phyloP scores from a whole-genome alignment of 306 rosid genomes.

The Canavalia ensiformis region DNA sequence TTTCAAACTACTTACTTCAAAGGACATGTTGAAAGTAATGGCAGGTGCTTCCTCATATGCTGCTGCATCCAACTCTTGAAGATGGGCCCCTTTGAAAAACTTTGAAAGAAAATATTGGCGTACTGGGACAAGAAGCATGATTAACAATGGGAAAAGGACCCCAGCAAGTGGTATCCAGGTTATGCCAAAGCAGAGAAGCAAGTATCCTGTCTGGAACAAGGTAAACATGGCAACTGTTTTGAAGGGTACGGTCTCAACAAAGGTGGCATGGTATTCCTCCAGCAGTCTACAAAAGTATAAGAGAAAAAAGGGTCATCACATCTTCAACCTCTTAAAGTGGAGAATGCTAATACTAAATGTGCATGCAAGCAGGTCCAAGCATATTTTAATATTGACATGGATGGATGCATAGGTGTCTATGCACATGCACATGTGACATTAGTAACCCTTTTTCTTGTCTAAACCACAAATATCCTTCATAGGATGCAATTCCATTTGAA shows the following conservation, averaged over 20 bases:
- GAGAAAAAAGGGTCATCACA: slow-evolving; percentile 56
- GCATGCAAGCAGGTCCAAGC: background rate
- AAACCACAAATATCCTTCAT: too few species aligned
- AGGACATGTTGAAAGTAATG: slow-evolving; percentile 77
- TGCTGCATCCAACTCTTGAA: slow-evolving; percentile 93
- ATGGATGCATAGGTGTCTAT: background rate
- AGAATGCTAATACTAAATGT: slow-evolving; percentile 29
- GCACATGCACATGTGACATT: background rate
- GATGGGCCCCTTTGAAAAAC: slow-evolving; percentile 88
- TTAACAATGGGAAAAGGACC: slow-evolving; percentile 88
- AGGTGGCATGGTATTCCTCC: slow-evolving; percentile 82
- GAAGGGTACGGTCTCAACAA: slow-evolving; percentile 90
- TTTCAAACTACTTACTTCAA: slow-evolving; percentile 66
- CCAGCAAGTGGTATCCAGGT: slow-evolving; percentile 99
- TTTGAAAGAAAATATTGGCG: slow-evolving; percentile 85
- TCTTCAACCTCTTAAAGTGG: slow-evolving; percentile 38
- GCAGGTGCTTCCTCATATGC: slow-evolving; percentile 91
- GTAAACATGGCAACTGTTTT: slow-evolving; percentile 82
- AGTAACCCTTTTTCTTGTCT: too few species aligned
- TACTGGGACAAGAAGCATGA: slow-evolving; percentile 98
- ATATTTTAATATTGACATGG: background rate
- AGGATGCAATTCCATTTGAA: too few species aligned
- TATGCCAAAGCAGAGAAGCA: slow-evolving; percentile 89
- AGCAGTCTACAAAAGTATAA: slow-evolving; percentile 68
- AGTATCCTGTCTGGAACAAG: slow-evolving; percentile 84